Percentiles rank a stretch among this genome's conserved stretches.
Evolutionary conservation across 352 stramenopile species (phyloP).

Genomic region (Aphanomyces invadans): DNA sequence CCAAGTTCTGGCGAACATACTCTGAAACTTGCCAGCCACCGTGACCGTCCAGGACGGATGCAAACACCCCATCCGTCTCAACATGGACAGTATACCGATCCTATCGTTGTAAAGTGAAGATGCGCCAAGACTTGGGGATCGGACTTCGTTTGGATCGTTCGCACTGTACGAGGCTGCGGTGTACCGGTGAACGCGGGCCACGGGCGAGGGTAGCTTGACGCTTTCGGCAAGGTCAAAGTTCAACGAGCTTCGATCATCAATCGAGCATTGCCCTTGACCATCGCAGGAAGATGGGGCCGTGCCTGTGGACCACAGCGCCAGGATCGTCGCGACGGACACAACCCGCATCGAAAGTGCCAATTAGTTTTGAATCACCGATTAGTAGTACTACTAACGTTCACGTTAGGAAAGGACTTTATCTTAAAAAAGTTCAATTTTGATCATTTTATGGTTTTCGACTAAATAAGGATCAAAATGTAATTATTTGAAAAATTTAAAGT

Average conservation of each 20-base stretch:
- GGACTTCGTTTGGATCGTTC: constrained; percentile 54
- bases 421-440: too few relatives aligned
- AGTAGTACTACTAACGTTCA: too few relatives aligned
- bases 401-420: too few relatives aligned
- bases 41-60: constrained; percentile 85
- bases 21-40: constrained; percentile 91
- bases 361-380: too few relatives aligned
- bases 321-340: not conserved
- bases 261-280: not conserved
- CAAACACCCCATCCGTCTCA: constrained; percentile 74
- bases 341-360: not conserved
- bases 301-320: too few relatives aligned
- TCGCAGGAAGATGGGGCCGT: not conserved
- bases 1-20: constrained; percentile 69
- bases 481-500: too few relatives aligned
- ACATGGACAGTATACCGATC: constrained; percentile 80
- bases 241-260: not conserved
- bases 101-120: too few relatives aligned
- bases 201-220: not conserved
- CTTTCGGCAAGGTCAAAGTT: not conserved
- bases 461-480: too few relatives aligned
- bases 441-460: too few relatives aligned
- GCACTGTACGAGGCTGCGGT: constrained; percentile 40
- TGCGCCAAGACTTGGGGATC: too few relatives aligned
- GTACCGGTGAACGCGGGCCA: constrained; percentile 9